Percentiles rank a stretch among this genome's conserved stretches.
Conservation (phyloP, 2,329 filamentous ascomycete genomes). For the Alternaria triticina region DNA sequence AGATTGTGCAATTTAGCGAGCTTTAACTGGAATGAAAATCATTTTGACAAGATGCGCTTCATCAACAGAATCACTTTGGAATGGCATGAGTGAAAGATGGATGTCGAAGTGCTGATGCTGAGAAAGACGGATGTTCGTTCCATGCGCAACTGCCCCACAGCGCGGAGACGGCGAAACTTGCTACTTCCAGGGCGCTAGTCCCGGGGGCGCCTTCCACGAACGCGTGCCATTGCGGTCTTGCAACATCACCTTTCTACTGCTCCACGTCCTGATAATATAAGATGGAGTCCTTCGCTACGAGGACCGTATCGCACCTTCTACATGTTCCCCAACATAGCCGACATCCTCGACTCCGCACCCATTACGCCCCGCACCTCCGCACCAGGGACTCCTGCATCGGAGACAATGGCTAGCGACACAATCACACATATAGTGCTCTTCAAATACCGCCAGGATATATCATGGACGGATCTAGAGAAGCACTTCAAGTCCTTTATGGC, state of each 20-base stretch:
- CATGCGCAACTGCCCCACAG: not conserved
- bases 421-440: conserved; percentile 47
- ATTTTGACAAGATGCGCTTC: not conserved
- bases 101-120: not conserved
- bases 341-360: conserved; percentile 6
- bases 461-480: conserved; percentile 39
- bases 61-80: not conserved
- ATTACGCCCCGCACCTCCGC: not conserved
- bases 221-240: not conserved
- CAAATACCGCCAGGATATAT: conserved; percentile 40
- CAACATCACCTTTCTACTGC: not conserved
- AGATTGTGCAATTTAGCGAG: not conserved
- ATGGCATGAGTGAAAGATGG: not conserved
- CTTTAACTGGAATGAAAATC: not conserved
- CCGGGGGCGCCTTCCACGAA: not conserved
- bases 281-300: not conserved
- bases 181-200: not conserved
- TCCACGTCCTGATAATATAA: not conserved
- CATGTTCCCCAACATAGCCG: conserved; percentile 8
- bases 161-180: not conserved
- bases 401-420: conserved; percentile 1
- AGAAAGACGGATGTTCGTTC: not conserved
- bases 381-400: conserved; percentile 1
- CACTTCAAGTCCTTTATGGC: conserved; percentile 42
- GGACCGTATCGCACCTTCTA: not conserved